Evolutionary conservation across 495 filamentous ascomycete species (phyloP).

Genomic region (Umbilicaria muhlenbergii): DNA sequence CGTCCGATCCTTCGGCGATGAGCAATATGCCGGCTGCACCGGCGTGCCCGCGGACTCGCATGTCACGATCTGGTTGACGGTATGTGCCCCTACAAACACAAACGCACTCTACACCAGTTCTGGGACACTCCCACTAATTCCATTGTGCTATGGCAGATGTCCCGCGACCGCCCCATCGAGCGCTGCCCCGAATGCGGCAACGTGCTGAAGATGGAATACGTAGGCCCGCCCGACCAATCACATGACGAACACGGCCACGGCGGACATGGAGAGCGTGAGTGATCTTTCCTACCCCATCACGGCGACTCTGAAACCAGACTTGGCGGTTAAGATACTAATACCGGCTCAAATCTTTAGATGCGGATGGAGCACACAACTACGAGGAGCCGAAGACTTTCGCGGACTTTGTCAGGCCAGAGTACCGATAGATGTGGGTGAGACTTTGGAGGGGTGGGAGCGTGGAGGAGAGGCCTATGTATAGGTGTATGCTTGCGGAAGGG

Average conservation of each 20-base stretch:
- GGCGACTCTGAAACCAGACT: neutral
- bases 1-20: conserved; percentile 78
- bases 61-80: conserved; percentile 73
- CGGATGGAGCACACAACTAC: conserved; percentile 33
- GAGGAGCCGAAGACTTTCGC: conserved; percentile 84
- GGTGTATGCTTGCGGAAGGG: too few relatives aligned
- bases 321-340: neutral
- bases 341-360: conserved; percentile 9
- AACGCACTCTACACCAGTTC: neutral
- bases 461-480: neutral
- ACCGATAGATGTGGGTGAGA: conserved; percentile 31
- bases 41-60: conserved; percentile 87
- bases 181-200: conserved; percentile 92
- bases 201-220: conserved; percentile 92
- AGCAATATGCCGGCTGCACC: conserved; percentile 95
- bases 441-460: neutral
- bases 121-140: conserved; percentile 1
- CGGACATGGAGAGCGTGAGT: conserved; percentile 1
- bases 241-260: conserved; percentile 20
- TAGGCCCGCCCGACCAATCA: conserved; percentile 61
- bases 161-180: conserved; percentile 77
- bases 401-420: conserved; percentile 83
- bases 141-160: conserved; percentile 36
- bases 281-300: too few relatives aligned
- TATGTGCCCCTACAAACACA: conserved; percentile 28